phyloP scores from a whole-genome alignment of 192 early-diverging fungal species.

The Chytriomyces sp. region DNA sequence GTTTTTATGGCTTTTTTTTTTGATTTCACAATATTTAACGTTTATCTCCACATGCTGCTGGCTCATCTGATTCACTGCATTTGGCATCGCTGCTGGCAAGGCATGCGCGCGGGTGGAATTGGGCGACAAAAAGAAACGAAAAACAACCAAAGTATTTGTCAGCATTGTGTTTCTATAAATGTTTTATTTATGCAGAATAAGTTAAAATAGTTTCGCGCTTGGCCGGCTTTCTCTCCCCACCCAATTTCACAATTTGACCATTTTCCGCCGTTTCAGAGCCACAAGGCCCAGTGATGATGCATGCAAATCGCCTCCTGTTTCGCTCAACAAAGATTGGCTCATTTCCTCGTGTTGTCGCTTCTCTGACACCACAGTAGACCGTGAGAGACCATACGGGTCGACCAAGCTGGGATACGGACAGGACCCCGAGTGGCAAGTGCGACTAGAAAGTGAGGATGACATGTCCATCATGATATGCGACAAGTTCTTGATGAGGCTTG shows the following conservation, averaged over 20 bases:
- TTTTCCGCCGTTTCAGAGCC: neutral
- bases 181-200: too few species aligned
- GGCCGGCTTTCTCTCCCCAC: neutral
- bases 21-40: neutral
- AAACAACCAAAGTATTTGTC: neutral
- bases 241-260: neutral
- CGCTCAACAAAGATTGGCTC: neutral
- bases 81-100: neutral
- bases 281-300: neutral
- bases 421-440: neutral
- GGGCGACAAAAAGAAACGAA: neutral
- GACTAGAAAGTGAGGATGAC: neutral
- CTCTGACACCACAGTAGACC: neutral
- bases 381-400: neutral
- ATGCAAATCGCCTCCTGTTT: neutral
- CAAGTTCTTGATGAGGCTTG: neutral
- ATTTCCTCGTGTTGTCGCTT: neutral
- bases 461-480: neutral
- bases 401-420: neutral
- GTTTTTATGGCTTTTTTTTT: neutral
- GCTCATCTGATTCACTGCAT: neutral
- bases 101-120: neutral
- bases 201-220: too few species aligned
- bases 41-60: neutral
- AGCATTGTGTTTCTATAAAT: too few species aligned